A percentile compares a stretch with the other conserved stretches of the same genome.
Evolutionary conservation across 805 yeast genomes (phyloP).

Genomic region (Candida boleticola): DNA sequence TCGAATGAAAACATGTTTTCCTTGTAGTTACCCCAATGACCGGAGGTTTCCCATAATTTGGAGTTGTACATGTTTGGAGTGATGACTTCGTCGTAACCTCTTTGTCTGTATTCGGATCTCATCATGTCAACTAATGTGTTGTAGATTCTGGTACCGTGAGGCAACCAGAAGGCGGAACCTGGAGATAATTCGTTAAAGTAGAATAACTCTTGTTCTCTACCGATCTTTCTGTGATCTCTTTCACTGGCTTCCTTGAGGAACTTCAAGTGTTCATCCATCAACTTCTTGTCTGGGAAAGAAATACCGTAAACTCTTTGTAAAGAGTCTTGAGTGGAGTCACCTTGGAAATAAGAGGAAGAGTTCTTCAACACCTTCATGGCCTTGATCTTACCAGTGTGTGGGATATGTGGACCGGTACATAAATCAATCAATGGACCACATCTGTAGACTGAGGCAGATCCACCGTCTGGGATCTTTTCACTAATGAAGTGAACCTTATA

Average conservation of each 20-base stretch:
- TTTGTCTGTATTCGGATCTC: slow-evolving; percentile 80
- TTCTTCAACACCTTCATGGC: slow-evolving; percentile 91
- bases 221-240: slow-evolving; percentile 95
- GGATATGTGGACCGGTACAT: slow-evolving; percentile 97
- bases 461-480: slow-evolving; percentile 92
- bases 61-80: slow-evolving; percentile 99
- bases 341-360: slow-evolving; percentile 94
- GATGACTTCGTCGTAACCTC: slow-evolving; percentile 98
- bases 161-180: slow-evolving; percentile 98
- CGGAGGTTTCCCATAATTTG: slow-evolving; percentile 97
- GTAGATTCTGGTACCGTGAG: slow-evolving; percentile 98
- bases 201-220: slow-evolving; percentile 94
- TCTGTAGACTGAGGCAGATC: slow-evolving; percentile 94
- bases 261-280: slow-evolving; percentile 90
- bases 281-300: slow-evolving; percentile 96
- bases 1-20: slow-evolving; percentile 97
- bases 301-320: slow-evolving; percentile 97
- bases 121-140: slow-evolving; percentile 78
- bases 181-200: slow-evolving; percentile 96
- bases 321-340: slow-evolving; percentile 90
- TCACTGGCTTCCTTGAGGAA: slow-evolving; percentile 94
- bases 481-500: slow-evolving; percentile 86
- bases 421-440: slow-evolving; percentile 97
- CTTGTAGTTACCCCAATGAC: slow-evolving; percentile 97
- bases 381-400: slow-evolving; percentile 95